A percentile compares a stretch with the other conserved stretches of the same genome.
These are phyloP conservation scores for Purpureocillium takamizusanense DNA, from an alignment of 2,329 filamentous ascomycete species.

Conservation along the genomic window DNA sequence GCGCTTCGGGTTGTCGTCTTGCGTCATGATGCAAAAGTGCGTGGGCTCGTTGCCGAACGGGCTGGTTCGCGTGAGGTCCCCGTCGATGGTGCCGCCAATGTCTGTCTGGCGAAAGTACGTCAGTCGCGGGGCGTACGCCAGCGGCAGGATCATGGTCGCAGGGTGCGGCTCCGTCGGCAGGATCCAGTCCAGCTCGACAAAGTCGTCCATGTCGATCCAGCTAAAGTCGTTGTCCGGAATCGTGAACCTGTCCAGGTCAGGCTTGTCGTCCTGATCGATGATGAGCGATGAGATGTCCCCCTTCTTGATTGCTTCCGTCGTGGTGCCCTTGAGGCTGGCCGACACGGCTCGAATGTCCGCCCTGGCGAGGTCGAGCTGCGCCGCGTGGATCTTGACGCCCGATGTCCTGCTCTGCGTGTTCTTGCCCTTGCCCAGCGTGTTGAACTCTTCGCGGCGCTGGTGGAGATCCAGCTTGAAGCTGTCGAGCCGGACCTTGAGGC, in stretches of 20 bases:
- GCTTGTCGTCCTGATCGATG: conserved; percentile 46
- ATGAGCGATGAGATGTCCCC: conserved; percentile 42
- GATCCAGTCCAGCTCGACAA: conserved; percentile 96
- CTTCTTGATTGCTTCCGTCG: conserved; percentile 63
- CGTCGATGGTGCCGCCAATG: conserved; percentile 68
- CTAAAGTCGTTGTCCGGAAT: conserved; percentile 93
- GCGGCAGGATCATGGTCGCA: conserved; percentile 85
- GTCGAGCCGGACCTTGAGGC: conserved; percentile 91
- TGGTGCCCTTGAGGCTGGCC: conserved; percentile 76
- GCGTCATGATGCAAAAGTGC: conserved; percentile 91
- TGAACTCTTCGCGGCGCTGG: conserved; percentile 86
- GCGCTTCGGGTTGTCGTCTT: conserved; percentile 76
- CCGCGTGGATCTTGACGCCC: conserved; percentile 91
- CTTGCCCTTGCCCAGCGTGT: conserved; percentile 66
- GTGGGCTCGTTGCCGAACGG: conserved; percentile 90
- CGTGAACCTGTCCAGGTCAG: conserved; percentile 78
- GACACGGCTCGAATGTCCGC: conserved; percentile 92
- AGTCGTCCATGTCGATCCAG: conserved; percentile 99
- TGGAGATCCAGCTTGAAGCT: conserved; percentile 97
- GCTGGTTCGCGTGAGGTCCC: conserved; percentile 75
- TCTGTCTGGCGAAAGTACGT: conserved; percentile 98
- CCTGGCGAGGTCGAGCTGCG: conserved; percentile 82
- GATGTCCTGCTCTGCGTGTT: conserved; percentile 75
- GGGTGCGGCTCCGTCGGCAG: conserved; percentile 83
- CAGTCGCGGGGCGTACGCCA: conserved; percentile 87